These are phyloP conservation scores for Candida sithepensis DNA, from an alignment of 805 yeast species.

Conservation along the genomic window DNA sequence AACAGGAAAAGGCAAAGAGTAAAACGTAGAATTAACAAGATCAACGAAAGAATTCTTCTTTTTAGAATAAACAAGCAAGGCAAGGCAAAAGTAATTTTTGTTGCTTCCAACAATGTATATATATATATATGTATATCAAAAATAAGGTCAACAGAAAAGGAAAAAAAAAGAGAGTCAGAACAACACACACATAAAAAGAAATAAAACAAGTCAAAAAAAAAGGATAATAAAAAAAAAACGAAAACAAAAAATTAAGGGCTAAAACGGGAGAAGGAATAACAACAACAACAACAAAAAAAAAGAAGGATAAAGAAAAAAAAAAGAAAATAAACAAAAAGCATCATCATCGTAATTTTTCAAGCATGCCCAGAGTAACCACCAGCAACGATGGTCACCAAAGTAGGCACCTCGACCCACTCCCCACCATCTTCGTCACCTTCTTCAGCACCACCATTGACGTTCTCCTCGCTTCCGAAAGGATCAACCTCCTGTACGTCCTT, in stretches of 20 bases:
- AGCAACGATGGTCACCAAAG: conserved; percentile 43
- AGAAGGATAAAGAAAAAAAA: neutral
- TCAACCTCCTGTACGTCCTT: conserved; percentile 29
- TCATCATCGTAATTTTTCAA: too few relatives aligned
- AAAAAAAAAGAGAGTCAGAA: neutral
- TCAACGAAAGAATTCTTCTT: too few relatives aligned
- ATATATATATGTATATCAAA: neutral
- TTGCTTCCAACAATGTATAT: too few relatives aligned
- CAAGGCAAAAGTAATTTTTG: neutral
- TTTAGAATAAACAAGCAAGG: neutral
- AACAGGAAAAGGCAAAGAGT: neutral
- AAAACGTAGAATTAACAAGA: neutral
- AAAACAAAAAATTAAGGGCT: neutral
- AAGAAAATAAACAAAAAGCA: neutral
- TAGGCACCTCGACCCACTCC: conserved; percentile 38
- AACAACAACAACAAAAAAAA: neutral
- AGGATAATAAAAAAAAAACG: neutral
- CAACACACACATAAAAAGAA: neutral
- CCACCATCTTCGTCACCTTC: conserved; percentile 4
- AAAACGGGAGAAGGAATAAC: neutral
- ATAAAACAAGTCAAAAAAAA: neutral
- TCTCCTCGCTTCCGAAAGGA: conserved; percentile 32
- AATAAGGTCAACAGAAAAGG: neutral
- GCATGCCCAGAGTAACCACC: conserved; percentile 46
- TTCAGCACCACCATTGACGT: conserved; percentile 8